A percentile compares a stretch with the other conserved stretches of the same genome.
Evolutionary conservation across 2,329 filamentous ascomycete species (phyloP).

Genomic region (Thelonectria rubi): DNA sequence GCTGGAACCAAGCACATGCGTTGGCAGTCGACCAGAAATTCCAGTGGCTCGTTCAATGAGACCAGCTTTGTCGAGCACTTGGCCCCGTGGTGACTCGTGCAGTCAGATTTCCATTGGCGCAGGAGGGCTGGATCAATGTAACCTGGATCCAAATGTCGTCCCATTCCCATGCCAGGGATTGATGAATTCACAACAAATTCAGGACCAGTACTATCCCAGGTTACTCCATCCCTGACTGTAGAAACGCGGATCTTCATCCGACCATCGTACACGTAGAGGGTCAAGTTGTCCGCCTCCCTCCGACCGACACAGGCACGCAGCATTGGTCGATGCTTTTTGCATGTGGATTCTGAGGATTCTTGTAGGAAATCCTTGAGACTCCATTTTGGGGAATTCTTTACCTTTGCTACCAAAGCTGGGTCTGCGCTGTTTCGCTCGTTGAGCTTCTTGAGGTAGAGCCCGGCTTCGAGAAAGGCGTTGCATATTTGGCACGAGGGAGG

Average conservation of each 20-base stretch:
- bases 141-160: background rate
- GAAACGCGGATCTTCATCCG: background rate
- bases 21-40: slow-evolving; percentile 7
- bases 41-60: background rate
- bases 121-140: slow-evolving; percentile 10
- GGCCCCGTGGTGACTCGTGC: background rate
- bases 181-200: background rate
- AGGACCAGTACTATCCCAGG: background rate
- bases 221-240: background rate
- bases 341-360: too few species aligned
- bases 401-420: background rate
- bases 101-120: slow-evolving; percentile 14
- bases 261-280: too few species aligned
- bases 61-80: slow-evolving; percentile 2
- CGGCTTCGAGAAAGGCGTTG: slow-evolving; percentile 2
- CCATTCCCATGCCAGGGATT: slow-evolving; percentile 4
- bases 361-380: background rate
- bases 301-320: too few species aligned
- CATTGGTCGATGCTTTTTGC: too few species aligned
- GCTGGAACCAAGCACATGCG: slow-evolving; percentile 14
- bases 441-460: background rate
- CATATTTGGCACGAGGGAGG: background rate
- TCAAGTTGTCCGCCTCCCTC: too few species aligned
- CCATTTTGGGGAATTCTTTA: background rate
- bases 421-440: background rate